phyloP scores from a whole-genome alignment of 305 asterid genomes.

The Fraxinus albicans region DNA sequence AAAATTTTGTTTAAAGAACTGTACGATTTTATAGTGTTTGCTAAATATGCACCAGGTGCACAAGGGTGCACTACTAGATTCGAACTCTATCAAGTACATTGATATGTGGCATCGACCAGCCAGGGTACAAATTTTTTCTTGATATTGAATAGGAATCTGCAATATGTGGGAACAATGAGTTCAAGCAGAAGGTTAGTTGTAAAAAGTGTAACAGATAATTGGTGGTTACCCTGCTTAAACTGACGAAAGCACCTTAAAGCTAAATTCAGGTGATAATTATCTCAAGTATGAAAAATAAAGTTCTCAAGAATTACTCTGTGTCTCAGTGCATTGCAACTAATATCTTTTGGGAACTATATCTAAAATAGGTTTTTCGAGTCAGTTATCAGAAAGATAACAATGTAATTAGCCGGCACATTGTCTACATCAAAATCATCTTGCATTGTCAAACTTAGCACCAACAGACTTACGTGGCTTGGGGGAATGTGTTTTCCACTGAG shows the following conservation, averaged over 20 bases:
- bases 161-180: background rate
- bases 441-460: background rate
- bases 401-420: background rate
- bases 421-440: background rate
- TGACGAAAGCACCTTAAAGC: background rate
- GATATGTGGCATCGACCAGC: background rate
- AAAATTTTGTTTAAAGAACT: background rate
- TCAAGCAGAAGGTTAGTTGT: background rate
- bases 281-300: background rate
- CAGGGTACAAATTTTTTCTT: background rate
- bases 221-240: background rate
- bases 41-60: background rate
- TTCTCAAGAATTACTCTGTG: background rate
- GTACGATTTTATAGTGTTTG: background rate
- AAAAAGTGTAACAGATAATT: background rate
- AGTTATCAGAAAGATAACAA: background rate
- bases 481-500: constrained; percentile 98
- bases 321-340: background rate
- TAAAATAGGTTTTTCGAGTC: no score
- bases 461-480: constrained; percentile 80
- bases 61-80: background rate
- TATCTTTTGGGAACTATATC: background rate
- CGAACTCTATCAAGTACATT: background rate
- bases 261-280: constrained; percentile 1
- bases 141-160: background rate